Conservation (phyloP, 805 yeast species). For the Teunomyces lycoperdinae region DNA sequence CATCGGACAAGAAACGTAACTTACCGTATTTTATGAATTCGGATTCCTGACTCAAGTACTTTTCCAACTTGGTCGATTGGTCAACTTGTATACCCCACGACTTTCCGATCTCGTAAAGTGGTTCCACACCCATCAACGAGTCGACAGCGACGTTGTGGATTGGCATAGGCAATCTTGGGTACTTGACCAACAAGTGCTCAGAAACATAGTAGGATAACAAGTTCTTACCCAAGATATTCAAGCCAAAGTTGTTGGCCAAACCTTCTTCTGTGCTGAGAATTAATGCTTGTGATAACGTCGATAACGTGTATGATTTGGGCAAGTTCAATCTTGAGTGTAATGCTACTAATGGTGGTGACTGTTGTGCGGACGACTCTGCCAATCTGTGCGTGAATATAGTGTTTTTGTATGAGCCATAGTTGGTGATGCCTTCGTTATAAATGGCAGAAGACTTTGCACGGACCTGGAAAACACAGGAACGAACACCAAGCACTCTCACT, state of each 20-base stretch:
- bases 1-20: slow-evolving; percentile 48
- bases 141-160: slow-evolving; percentile 75
- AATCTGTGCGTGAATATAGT: slow-evolving; percentile 43
- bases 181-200: slow-evolving; percentile 67
- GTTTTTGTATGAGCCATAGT: slow-evolving; percentile 41
- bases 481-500: slow-evolving; percentile 1
- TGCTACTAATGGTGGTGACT: slow-evolving; percentile 72
- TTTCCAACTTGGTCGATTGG: slow-evolving; percentile 55
- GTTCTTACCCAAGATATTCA: slow-evolving; percentile 79
- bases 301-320: slow-evolving; percentile 52
- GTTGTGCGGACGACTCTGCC: slow-evolving; percentile 46
- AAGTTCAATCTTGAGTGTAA: slow-evolving; percentile 74
- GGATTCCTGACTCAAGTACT: slow-evolving; percentile 67
- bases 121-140: slow-evolving; percentile 65
- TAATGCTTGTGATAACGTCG: slow-evolving; percentile 78
- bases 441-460: not conserved
- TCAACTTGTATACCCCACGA: slow-evolving; percentile 91
- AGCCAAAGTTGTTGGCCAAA: slow-evolving; percentile 70
- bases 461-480: not conserved
- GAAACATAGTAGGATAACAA: slow-evolving; percentile 72
- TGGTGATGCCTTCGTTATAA: slow-evolving; percentile 16
- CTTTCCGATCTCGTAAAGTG: slow-evolving; percentile 65
- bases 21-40: slow-evolving; percentile 68
- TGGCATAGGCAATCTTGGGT: slow-evolving; percentile 87
- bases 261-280: slow-evolving; percentile 49